These are phyloP conservation scores for Microascus cirrosus DNA, from an alignment of 2,329 filamentous ascomycete genomes.

Conservation along the genomic window DNA sequence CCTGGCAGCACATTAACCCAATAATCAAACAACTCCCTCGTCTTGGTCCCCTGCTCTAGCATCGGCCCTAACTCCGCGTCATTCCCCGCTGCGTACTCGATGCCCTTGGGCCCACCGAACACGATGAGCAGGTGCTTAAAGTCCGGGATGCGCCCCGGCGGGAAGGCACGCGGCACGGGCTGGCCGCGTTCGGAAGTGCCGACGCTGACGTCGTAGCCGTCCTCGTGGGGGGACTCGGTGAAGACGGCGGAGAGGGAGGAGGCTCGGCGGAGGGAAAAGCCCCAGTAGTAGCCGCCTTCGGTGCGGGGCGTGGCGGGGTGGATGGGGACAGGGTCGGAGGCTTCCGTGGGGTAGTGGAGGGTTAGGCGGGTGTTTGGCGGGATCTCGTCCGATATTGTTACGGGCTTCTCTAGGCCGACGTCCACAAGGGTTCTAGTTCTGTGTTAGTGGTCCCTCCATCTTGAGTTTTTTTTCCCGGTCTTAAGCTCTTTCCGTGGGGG, in stretches of 20 bases:
- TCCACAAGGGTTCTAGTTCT: conserved; percentile 41
- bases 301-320: conserved; percentile 59
- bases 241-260: conserved; percentile 60
- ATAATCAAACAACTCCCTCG: conserved; percentile 65
- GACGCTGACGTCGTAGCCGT: conserved; percentile 72
- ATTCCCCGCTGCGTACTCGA: conserved; percentile 63
- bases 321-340: conserved; percentile 45
- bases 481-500: too few relatives aligned
- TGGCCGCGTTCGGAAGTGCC: conserved; percentile 72
- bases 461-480: too few relatives aligned
- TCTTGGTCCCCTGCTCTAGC: conserved; percentile 52
- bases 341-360: conserved; percentile 47
- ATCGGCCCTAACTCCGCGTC: conserved; percentile 43
- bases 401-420: conserved; percentile 42
- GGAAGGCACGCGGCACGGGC: conserved; percentile 34
- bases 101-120: conserved; percentile 69
- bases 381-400: conserved; percentile 47
- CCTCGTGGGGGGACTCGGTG: conserved; percentile 62
- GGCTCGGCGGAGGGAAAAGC: conserved; percentile 60
- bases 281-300: conserved; percentile 78
- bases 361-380: conserved; percentile 65
- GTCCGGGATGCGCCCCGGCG: conserved; percentile 12
- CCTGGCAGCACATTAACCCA: conserved; percentile 75
- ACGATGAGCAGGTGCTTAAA: conserved; percentile 68
- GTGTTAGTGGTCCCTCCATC: too few relatives aligned